Conservation (phyloP, 495 filamentous ascomycete genomes). For the Aspergillus mulundensis region DNA sequence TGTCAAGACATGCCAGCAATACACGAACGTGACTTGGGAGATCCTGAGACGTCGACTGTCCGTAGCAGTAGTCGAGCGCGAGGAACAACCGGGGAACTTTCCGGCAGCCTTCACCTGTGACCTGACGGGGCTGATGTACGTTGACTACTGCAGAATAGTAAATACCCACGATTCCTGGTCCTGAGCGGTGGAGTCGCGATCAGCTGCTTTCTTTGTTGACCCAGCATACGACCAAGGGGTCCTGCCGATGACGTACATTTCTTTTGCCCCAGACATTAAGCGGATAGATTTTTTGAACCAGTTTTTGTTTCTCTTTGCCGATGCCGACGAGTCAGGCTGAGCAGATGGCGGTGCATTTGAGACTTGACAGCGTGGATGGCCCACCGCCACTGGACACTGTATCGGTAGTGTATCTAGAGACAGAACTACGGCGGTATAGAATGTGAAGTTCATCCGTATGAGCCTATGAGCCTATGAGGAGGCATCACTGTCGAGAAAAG, state of each 20-base stretch:
- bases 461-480: neutral
- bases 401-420: neutral
- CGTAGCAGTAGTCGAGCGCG: neutral
- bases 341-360: neutral
- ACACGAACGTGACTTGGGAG: neutral
- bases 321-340: neutral
- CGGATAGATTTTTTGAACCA: neutral
- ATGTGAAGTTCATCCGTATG: neutral
- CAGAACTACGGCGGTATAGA: neutral
- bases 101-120: conserved; percentile 8
- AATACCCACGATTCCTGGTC: conserved; percentile 15
- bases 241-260: conserved; percentile 1
- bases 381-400: neutral
- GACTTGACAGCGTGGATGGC: neutral
- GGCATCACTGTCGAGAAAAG: neutral
- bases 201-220: conserved; percentile 2
- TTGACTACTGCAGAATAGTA: conserved; percentile 16
- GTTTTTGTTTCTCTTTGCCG: neutral
- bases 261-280: conserved; percentile 1
- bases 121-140: conserved; percentile 19
- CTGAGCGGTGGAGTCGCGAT: neutral
- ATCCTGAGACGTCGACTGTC: neutral
- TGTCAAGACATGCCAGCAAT: conserved; percentile 1
- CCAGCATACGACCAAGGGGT: neutral
- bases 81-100: conserved; percentile 17